These are phyloP conservation scores for Senna tora DNA, from an alignment of 306 rosid species.

Conservation along the genomic window DNA sequence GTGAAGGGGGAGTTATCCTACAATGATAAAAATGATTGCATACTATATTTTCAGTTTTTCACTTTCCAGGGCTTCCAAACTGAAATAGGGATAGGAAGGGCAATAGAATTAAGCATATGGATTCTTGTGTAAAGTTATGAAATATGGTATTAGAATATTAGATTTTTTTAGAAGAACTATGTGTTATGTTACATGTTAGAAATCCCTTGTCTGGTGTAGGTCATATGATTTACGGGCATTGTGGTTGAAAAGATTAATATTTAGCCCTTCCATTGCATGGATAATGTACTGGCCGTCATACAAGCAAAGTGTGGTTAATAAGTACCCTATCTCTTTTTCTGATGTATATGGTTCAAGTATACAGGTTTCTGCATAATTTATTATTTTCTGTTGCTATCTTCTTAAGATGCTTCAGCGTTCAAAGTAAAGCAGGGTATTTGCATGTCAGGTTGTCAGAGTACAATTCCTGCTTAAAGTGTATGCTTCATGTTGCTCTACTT, in stretches of 20 bases:
- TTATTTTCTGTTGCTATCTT: not conserved
- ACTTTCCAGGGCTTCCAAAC: constrained; percentile 1
- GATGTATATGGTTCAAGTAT: not conserved
- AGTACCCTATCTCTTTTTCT: not conserved
- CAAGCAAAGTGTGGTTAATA: not conserved
- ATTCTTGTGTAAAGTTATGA: constrained; percentile 6
- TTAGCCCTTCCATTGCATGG: not conserved
- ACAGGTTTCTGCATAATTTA: not conserved
- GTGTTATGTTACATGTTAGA: no score
- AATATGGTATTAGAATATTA: not conserved
- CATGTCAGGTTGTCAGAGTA: not conserved
- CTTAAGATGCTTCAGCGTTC: not conserved
- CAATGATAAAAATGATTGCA: constrained; percentile 3
- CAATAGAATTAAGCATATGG: not conserved
- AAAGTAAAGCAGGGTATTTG: not conserved
- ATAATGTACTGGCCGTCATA: not conserved
- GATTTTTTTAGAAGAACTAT: not conserved
- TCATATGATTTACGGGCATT: constrained; percentile 7
- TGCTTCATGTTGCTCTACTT: not conserved
- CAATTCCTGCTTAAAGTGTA: not conserved
- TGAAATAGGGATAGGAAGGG: not conserved
- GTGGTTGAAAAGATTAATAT: not conserved
- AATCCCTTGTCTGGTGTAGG: not conserved
- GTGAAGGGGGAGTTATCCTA: not conserved
- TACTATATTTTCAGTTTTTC: not conserved